These are phyloP conservation scores for Trichoderma citrinoviride DNA, from an alignment of 2,329 filamentous ascomycete species.

Conservation along the genomic window DNA sequence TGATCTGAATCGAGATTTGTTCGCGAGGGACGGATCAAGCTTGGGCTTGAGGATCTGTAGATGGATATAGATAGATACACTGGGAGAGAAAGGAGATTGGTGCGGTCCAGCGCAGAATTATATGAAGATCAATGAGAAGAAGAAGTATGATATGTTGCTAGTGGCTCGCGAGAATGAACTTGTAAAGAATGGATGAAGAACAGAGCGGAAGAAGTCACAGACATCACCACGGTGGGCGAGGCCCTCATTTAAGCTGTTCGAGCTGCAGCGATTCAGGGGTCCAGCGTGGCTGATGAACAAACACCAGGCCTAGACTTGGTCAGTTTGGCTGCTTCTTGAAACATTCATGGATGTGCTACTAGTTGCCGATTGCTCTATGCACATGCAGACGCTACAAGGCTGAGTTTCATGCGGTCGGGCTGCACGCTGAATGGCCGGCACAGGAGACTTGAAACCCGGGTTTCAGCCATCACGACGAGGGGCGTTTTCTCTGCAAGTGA, in stretches of 20 bases:
- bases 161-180: constrained; percentile 2
- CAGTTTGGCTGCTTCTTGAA: background rate
- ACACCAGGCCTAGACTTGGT: too few species aligned
- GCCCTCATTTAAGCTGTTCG: background rate
- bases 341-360: background rate
- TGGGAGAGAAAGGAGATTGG: background rate
- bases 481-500: background rate
- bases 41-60: background rate
- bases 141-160: background rate
- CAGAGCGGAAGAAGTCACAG: background rate
- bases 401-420: background rate
- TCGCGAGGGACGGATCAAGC: background rate
- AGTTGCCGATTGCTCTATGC: background rate
- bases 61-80: too few species aligned
- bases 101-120: constrained; percentile 1
- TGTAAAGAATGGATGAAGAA: background rate
- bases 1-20: background rate
- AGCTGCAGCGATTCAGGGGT: background rate
- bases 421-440: background rate
- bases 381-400: background rate
- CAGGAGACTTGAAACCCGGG: background rate
- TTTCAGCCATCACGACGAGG: constrained; percentile 7
- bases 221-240: background rate
- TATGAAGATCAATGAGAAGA: background rate
- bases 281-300: background rate